phyloP scores from a whole-genome alignment of 2,329 filamentous ascomycete species.

The Phialophora expanda region DNA sequence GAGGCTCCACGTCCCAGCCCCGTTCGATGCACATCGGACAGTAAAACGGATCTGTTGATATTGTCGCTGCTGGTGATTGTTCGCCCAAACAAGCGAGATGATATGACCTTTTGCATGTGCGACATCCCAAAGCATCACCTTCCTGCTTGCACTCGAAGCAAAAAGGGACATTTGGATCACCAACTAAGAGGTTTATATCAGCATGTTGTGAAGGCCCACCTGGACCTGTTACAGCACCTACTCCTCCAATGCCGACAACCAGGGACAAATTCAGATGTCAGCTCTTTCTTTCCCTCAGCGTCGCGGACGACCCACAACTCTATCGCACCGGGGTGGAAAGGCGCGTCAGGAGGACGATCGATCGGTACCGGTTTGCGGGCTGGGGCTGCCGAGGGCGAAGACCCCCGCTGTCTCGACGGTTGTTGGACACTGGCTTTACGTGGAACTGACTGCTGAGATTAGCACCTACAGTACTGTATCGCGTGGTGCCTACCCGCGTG shows the following conservation, averaged over 20 bases:
- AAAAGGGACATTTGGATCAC: slow-evolving; percentile 4
- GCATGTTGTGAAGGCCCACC: background rate
- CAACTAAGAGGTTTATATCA: slow-evolving; percentile 10
- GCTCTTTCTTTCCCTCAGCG: slow-evolving; percentile 14
- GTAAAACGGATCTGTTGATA: background rate
- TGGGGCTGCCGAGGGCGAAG: background rate
- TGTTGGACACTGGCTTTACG: background rate
- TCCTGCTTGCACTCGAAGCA: slow-evolving; percentile 15
- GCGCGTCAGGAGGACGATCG: slow-evolving; percentile 13
- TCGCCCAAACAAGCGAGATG: slow-evolving; percentile 6
- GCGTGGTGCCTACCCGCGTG: background rate
- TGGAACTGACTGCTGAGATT: slow-evolving; percentile 11
- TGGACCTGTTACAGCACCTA: background rate
- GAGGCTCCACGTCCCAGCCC: slow-evolving; percentile 6
- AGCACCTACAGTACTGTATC: background rate
- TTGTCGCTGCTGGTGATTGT: background rate
- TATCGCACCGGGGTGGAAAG: slow-evolving; percentile 5
- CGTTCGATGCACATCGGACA: slow-evolving; percentile 11
- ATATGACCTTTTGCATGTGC: slow-evolving; percentile 14
- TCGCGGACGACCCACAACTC: slow-evolving; percentile 12
- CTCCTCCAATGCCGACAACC: slow-evolving; percentile 15
- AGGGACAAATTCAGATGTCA: slow-evolving; percentile 14
- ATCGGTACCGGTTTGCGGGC: background rate
- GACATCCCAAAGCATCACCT: slow-evolving; percentile 11
- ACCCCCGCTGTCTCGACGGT: background rate